Evolutionary conservation across 495 filamentous ascomycete species (phyloP), one percentile per base, ranked within the genome.

Genomic region (Talaromyces wortmannii): DNA sequence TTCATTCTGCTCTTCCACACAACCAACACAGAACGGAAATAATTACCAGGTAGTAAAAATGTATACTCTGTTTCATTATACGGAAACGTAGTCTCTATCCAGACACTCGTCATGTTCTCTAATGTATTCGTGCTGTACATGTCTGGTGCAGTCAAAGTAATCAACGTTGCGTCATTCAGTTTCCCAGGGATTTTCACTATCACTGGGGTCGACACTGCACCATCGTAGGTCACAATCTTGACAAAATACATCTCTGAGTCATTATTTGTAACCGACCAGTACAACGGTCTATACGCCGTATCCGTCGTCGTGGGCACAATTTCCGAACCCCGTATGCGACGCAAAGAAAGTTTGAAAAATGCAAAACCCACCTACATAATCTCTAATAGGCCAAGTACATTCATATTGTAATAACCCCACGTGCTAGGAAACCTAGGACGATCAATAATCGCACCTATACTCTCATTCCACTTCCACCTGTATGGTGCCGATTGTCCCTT

Each of bases 381-480:
- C 32, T 52, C 50, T 7, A 52, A 16, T 32, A 52, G 29, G 52
- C 85, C 86, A 7, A 88, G 63, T 1, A 83, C 85, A 53, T 86
- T 78, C 6, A 80, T 83, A 42, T 83, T 79, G 18, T 79, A 68
- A 55, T 86, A 87, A 23, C 66, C 66, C 86, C 86, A 89, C 43
- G 78, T 69, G 30, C 79, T 83, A 13, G 78, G 66, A 55, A 81
- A 73, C 32, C 85, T 85, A 0, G 84, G 82, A 7, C 86, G 75
- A 46, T 86, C 67, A 31, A 78, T 81, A 3, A 88, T 69, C 0
- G 81, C 78, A 0, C 86, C 86, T 48, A 89, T 78, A 2, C 83
- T 86, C 53, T 80, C 71, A 60, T 86, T 84, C 86, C 86, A 89
- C 45, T 82, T 78, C 83, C 85, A 89, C 57, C 76, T 73, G 45